Base-by-base conservation (phyloP, 1,284 basidiomycete genomes). In the Cutaneotrichosporon spelunceum region DNA sequence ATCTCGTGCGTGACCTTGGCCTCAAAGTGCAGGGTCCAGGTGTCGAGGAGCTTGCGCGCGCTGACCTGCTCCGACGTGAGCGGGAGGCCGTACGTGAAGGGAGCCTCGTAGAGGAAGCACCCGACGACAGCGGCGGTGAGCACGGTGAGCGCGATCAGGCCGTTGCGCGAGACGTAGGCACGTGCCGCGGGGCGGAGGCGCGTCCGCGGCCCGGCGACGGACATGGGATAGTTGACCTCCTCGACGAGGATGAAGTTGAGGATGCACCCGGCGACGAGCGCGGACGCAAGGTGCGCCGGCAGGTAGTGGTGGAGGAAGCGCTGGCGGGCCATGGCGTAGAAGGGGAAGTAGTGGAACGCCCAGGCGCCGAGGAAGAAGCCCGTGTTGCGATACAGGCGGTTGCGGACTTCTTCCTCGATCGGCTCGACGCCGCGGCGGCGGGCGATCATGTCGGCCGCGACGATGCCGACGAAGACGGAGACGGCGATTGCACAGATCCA, bases 271-370 rank as follows among this genome's bases (percentile, higher is more conserved):
- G 94, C 91, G 53, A 96, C 87, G 60, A 99, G 83, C 16, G 92
- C 88, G 8, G 93, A 94, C 26, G 91, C 89, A 45, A 99, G 84
- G 76, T 95, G 92, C 0, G 92, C 91, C 6, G 95, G 95, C 9
- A 99, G 87, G 77, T 99, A 99, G 79, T 99, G 95, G 78, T 99
- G 95, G 44, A 99, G 83, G 84, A 97, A 97, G 34, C 95, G 84
- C 76, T 99, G 96, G 58, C 96, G 90, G 72, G 85, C 89, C 93
- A 99, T 97, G 36, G 97, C 84, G 87, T 91, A 99, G 85, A 99
- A 99, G 13, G 96, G 96, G 73, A 91, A 82, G 81, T 97, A 99
- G 80, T 99, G 96, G 66, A 90, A 91, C 8, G 86, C 88, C 96
- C 96, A 99, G 11, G 95, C 86, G 42, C 93, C 81, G 56, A 93